These are phyloP conservation scores for Agaricus blazei DNA, from an alignment of 768 basidiomycete species.

Conservation along the genomic window DNA sequence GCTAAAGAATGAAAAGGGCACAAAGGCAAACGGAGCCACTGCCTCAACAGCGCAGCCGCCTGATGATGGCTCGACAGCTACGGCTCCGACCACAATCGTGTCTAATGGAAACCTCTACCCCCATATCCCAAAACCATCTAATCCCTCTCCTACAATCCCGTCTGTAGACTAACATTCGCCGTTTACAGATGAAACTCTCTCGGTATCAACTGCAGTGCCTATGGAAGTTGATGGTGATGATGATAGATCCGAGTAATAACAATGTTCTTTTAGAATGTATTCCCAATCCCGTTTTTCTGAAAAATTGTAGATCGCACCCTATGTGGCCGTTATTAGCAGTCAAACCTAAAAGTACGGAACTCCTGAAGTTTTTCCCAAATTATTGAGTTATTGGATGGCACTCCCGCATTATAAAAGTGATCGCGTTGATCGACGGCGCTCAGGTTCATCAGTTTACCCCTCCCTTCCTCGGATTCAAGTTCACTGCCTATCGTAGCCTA, in stretches of 20 bases:
- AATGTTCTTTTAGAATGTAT: no score
- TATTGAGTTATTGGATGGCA: no score
- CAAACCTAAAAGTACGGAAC: no score
- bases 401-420: no score
- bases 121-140: background rate
- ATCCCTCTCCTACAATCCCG: conserved; percentile 2
- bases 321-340: no score
- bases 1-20: conserved; percentile 56
- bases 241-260: background rate
- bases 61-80: conserved; percentile 11
- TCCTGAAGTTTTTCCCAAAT: no score
- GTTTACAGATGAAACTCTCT: background rate
- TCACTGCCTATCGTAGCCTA: no score
- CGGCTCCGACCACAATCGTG: background rate
- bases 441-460: no score
- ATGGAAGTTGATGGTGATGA: conserved; percentile 12
- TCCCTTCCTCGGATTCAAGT: no score
- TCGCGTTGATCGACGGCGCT: no score
- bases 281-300: no score
- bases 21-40: conserved; percentile 25
- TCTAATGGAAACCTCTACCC: conserved; percentile 1
- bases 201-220: conserved; percentile 1
- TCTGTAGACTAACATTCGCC: background rate
- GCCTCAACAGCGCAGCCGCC: conserved; percentile 12
- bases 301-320: no score